Base-by-base conservation (phyloP, 495 filamentous ascomycete species). In the Penicillium turbatum region DNA sequence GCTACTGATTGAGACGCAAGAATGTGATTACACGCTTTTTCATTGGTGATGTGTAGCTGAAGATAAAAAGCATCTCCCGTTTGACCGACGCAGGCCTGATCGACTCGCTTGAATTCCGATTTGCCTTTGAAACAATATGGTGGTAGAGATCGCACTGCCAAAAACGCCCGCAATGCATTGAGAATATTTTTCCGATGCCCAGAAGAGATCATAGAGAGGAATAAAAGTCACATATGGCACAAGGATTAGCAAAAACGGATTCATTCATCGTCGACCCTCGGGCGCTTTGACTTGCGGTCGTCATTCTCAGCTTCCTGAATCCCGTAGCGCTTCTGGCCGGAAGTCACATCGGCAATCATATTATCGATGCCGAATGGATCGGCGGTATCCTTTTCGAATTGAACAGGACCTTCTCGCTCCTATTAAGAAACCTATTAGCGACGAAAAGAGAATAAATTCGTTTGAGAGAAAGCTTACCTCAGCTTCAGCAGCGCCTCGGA, bases 281-380 rank as follows among this genome's bases (percentile, higher is more conserved):
- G 87, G 54, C 87, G 79, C 74, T 97, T 97, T 16, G 83, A 76
- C 41, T 79, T 73, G 53, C 87, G 79, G 27, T 77, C 74, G 5
- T 74, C 72, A 29, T 43, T 46, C 15, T 88, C 87, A 12, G 75
- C 78, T 43, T 92, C 89, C 65, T 92, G 86, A 45, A 97, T 78
- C 3, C 91, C 95, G 69, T 87, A 95, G 48, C 92, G 84, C 66
- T 95, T 88, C 68, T 83, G 86, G 0, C 84, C 79, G 17, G 70
- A 73, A 56, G 70, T 85, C 66, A 88, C 89, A 68, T 95, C 89
- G 21, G 77, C 80, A 64, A 99, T 86, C 77, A 98, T 95, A 62
- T 86, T 88, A 60, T 96, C 90, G 53, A 97, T 90, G 29, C 91
- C 87, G 60, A 97, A 97, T 6, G 90, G 89, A 73, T 97, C 92